phyloP scores from a whole-genome alignment of 2,329 filamentous ascomycete genomes.

The Claviceps citrina region DNA sequence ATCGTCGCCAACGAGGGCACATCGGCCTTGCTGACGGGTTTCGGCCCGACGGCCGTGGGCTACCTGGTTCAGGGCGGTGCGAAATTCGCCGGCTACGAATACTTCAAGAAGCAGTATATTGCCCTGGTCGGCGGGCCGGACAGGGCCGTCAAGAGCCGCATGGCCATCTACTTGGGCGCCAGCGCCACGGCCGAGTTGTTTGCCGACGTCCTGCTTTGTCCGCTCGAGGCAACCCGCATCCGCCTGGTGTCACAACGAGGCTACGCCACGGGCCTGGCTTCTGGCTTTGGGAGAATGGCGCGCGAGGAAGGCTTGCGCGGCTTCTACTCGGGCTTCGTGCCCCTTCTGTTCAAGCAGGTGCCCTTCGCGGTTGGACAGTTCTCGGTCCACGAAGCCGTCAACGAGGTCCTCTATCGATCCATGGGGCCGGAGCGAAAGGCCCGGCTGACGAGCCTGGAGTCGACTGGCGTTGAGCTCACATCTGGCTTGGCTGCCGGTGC shows the following conservation, averaged over 20 bases:
- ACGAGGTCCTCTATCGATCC: slow-evolving; percentile 55
- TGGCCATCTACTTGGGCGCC: slow-evolving; percentile 55
- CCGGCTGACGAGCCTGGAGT: slow-evolving; percentile 50
- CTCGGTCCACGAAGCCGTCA: slow-evolving; percentile 79
- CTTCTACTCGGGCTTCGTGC: slow-evolving; percentile 85
- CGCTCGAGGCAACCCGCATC: slow-evolving; percentile 67
- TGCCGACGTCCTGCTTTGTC: slow-evolving; percentile 71
- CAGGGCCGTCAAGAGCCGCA: slow-evolving; percentile 28
- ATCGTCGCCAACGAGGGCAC: slow-evolving; percentile 69
- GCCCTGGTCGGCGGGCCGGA: slow-evolving; percentile 43
- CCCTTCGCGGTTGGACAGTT: slow-evolving; percentile 93
- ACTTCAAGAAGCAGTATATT: slow-evolving; percentile 84
- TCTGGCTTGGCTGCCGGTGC: slow-evolving; percentile 80
- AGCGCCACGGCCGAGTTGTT: slow-evolving; percentile 56
- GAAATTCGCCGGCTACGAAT: slow-evolving; percentile 87
- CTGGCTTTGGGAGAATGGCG: slow-evolving; percentile 60
- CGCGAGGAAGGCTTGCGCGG: slow-evolving; percentile 62
- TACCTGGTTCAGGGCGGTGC: slow-evolving; percentile 82
- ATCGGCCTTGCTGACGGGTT: slow-evolving; percentile 64
- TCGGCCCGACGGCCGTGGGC: slow-evolving; percentile 71
- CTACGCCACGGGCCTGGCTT: slow-evolving; percentile 56
- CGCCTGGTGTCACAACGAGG: slow-evolving; percentile 70
- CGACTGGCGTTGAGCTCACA: slow-evolving; percentile 71
- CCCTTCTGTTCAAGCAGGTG: slow-evolving; percentile 75
- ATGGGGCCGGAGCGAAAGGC: slow-evolving; percentile 55